Base-by-base conservation (phyloP, 768 basidiomycete species). In the Auriscalpium vulgare region DNA sequence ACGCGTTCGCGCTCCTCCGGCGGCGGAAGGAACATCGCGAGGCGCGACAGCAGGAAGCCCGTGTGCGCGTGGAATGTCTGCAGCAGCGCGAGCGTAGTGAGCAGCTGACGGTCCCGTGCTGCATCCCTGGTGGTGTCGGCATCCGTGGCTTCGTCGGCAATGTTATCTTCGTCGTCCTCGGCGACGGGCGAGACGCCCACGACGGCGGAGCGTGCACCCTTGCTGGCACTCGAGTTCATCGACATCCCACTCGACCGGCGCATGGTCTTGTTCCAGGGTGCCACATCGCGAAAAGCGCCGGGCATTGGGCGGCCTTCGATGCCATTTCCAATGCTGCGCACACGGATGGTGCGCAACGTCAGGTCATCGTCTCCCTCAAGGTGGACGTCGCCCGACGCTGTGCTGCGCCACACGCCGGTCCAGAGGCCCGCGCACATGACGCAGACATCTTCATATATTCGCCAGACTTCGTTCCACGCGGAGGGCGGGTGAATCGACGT, bases 371-470 rank as follows among this genome's bases (percentile, higher is more conserved):
- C 84, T 8, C 86, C 86, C 45, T 87, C 85, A 29, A 87, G 70
- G 23, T 76, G 73, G 8, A 87, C 69, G 29, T 69, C 72, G 46
- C 82, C 82, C 51, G 69, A 63, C 0, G 68, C 60, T 0, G 80
- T 76, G 55, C 73, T 72, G 34, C 84, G 75, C 82, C 78, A 87
- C 3, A 78, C 75, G 13, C 88, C 86, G 63, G 85, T 78, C 88
- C 88, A 91, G n/a, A 90, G 75, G 3, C 87, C 82, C 0, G 88
- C 90, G 63, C 90, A 91, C 47, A 90, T 74, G 43, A 91, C 73
- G 59, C 91, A 92, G 19, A 87, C 85, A 57, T 92, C 91, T 69
- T 93, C 90, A 62, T 92, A 93, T 11, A 91, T 74, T 23, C 81
- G 79, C 88, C 88, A 91, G 8, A 80, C 79, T 59, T 91, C 90